Conservation (phyloP, 1,284 basidiomycete species). For the Phenoliferia sp. region DNA sequence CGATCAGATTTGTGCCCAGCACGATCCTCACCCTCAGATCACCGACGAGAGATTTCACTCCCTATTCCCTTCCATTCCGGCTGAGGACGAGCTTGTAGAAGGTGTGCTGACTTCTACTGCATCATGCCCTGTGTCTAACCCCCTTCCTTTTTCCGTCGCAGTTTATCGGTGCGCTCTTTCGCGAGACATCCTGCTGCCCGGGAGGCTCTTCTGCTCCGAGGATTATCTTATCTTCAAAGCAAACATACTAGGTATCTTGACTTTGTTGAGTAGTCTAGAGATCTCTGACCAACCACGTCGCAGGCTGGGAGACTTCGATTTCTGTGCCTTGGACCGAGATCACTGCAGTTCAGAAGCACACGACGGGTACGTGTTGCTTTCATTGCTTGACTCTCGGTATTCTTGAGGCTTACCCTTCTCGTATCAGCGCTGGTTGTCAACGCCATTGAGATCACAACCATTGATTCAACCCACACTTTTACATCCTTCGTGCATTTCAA, state of each 20-base stretch:
- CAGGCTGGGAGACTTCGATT: conserved; percentile 25
- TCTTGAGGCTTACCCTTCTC: too few species aligned
- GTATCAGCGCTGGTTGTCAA: conserved; percentile 98
- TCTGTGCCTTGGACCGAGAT: conserved; percentile 27
- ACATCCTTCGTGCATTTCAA: conserved; percentile 93
- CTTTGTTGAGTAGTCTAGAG: conserved; percentile 44
- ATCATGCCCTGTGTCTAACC: neutral
- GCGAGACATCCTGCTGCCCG: conserved; percentile 92
- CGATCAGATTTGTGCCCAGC: too few species aligned
- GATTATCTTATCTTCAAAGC: conserved; percentile 97
- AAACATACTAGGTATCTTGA: conserved; percentile 94
- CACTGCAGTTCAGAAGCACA: conserved; percentile 26
- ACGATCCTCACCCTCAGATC: conserved; percentile 14
- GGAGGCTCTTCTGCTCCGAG: conserved; percentile 86
- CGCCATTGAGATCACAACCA: conserved; percentile 87
- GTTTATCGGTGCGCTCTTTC: conserved; percentile 89
- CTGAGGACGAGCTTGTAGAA: conserved; percentile 28
- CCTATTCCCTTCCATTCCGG: conserved; percentile 17
- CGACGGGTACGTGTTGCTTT: too few species aligned
- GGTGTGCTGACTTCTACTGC: neutral
- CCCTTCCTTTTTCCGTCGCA: neutral
- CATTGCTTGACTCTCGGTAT: too few species aligned
- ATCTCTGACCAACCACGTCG: too few species aligned
- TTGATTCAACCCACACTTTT: conserved; percentile 71
- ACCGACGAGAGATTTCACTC: conserved; percentile 23